phyloP scores from a whole-genome alignment of 2,329 filamentous ascomycete species.

The Cladosporium sp. region DNA sequence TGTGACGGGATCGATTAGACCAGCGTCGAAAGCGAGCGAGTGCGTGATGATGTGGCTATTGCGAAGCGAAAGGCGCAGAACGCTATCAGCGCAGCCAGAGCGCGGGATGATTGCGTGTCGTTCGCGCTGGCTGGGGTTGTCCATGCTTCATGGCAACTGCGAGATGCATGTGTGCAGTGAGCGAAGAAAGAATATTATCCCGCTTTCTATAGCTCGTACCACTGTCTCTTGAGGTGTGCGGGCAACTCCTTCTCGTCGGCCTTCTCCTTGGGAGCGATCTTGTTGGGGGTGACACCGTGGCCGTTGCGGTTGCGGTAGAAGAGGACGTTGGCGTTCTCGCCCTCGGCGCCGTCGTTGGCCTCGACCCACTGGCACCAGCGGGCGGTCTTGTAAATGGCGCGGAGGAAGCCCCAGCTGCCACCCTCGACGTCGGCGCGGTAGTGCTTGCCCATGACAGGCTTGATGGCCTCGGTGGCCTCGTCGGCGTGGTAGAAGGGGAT shows the following conservation, averaged over 20 bases:
- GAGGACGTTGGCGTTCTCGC: conserved; percentile 78
- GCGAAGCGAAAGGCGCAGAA: background rate
- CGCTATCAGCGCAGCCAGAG: background rate
- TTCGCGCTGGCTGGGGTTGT: background rate
- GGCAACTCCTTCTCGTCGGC: conserved; percentile 1
- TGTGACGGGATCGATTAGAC: background rate
- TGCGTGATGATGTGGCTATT: background rate
- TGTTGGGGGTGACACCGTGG: conserved; percentile 62
- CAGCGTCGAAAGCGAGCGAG: background rate
- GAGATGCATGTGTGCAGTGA: background rate
- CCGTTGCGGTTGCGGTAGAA: conserved; percentile 97
- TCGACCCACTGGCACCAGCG: conserved; percentile 97
- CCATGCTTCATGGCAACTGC: background rate
- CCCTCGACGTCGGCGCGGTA: conserved; percentile 81
- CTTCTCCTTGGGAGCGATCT: conserved; percentile 23
- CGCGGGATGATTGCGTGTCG: background rate
- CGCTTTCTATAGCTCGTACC: conserved; percentile 4
- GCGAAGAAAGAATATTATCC: background rate
- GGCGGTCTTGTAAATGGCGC: conserved; percentile 75
- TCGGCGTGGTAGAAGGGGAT: conserved; percentile 98
- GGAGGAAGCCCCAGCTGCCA: conserved; percentile 79
- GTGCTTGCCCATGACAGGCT: conserved; percentile 90
- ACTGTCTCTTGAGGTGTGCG: conserved; percentile 10
- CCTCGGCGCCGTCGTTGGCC: conserved; percentile 77
- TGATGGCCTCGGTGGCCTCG: conserved; percentile 91